These are phyloP conservation scores for Eimeria tenella DNA, from an alignment of 169 alveolate genomes.

Conservation along the genomic window DNA sequence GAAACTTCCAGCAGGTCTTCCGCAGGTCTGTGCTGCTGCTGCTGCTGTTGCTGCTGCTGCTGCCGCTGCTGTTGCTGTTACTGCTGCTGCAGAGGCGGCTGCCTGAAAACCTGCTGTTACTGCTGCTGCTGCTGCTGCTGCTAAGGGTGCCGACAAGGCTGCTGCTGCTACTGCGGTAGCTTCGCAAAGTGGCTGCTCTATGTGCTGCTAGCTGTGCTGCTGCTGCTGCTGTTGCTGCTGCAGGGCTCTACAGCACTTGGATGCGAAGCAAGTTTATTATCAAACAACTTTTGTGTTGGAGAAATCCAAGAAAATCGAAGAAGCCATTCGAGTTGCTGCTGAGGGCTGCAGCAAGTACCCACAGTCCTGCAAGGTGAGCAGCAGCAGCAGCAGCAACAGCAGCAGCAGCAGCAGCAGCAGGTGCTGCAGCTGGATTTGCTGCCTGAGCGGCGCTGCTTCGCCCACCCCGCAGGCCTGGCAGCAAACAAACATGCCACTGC, in stretches of 20 bases:
- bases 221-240: not conserved
- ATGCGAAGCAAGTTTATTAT: constrained; percentile 53
- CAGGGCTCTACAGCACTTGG: constrained; percentile 63
- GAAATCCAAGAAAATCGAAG: constrained; percentile 57
- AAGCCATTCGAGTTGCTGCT: constrained; percentile 69
- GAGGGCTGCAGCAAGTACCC: constrained; percentile 78
- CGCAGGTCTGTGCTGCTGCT: not conserved
- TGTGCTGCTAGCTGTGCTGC: not conserved
- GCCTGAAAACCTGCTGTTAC: too few species aligned
- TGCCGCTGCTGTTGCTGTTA: not conserved
- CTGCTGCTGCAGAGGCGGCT: not conserved
- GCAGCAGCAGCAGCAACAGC: too few species aligned
- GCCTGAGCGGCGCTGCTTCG: too few species aligned
- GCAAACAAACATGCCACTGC: too few species aligned
- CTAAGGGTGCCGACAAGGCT: too few species aligned
- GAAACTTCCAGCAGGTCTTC: constrained; percentile 45
- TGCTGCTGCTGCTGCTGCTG: too few species aligned
- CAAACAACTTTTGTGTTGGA: constrained; percentile 79
- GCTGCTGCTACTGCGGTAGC: too few species aligned
- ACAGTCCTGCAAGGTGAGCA: constrained; percentile 82
- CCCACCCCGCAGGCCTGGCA: too few species aligned
- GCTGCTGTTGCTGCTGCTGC: not conserved
- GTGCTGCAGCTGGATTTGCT: too few species aligned
- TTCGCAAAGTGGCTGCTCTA: not conserved
- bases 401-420: too few species aligned